These are phyloP conservation scores for Thuja plicata DNA, from an alignment of 83 land plant species.

Conservation along the genomic window DNA sequence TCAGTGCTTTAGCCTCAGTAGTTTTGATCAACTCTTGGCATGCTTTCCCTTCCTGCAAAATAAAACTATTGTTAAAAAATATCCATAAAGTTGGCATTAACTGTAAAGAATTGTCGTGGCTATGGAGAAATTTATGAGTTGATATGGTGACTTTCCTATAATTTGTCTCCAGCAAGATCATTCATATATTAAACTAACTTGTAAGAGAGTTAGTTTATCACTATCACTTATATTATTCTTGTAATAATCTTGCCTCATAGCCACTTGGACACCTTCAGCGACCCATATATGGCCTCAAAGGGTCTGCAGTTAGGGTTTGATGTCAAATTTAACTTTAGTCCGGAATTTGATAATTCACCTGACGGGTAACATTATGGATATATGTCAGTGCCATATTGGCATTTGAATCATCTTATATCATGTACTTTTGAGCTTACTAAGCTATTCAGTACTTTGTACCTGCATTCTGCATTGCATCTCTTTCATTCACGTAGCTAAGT, in stretches of 20 bases:
- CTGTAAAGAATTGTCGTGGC: neutral
- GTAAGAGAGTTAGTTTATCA: neutral
- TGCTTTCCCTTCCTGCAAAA: conserved; percentile 38
- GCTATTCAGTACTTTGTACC: neutral
- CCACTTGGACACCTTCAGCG: neutral
- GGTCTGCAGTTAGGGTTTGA: neutral
- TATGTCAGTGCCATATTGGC: neutral
- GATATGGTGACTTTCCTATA: neutral
- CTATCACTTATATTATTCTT: neutral
- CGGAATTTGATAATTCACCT: neutral
- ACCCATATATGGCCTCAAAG: neutral
- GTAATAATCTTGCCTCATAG: neutral
- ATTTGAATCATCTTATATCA: neutral
- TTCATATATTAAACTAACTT: neutral
- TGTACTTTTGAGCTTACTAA: neutral
- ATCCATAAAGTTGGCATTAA: neutral
- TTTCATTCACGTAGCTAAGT: neutral
- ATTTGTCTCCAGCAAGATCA: too few species aligned
- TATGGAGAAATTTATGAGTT: conserved; percentile 1
- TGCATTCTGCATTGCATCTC: neutral
- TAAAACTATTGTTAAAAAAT: neutral
- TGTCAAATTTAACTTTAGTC: too few species aligned
- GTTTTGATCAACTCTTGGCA: conserved; percentile 33
- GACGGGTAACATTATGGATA: neutral
- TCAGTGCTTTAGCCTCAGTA: conserved; percentile 34